Percentiles rank a stretch among this genome's conserved stretches.
Conservation (phyloP, 2,329 filamentous ascomycete species). For the Zymoseptoria tritici region DNA sequence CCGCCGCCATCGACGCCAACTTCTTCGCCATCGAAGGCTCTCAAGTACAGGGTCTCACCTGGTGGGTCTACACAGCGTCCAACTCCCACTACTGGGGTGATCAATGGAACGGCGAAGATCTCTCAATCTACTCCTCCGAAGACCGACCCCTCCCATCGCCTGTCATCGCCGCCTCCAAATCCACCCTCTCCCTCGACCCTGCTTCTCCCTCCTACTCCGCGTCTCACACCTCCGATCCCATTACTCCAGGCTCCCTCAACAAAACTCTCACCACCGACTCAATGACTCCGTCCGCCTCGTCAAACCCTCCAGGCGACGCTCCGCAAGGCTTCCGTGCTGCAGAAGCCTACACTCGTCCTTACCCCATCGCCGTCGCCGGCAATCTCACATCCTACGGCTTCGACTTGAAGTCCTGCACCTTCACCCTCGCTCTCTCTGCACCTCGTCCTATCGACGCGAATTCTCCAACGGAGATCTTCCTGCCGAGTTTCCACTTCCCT, state of each 20-base stretch:
- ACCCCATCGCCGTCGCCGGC: constrained; percentile 68
- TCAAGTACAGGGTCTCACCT: constrained; percentile 71
- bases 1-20: constrained; percentile 89
- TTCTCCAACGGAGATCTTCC: constrained; percentile 70
- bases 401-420: constrained; percentile 70
- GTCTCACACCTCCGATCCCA: constrained; percentile 44
- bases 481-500: constrained; percentile 91
- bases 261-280: constrained; percentile 56
- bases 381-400: constrained; percentile 67
- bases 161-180: constrained; percentile 35
- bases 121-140: constrained; percentile 82
- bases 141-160: constrained; percentile 55
- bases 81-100: constrained; percentile 88
- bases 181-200: constrained; percentile 43
- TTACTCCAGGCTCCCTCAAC: constrained; percentile 71
- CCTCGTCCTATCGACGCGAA: constrained; percentile 49
- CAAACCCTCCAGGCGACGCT: constrained; percentile 36
- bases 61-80: constrained; percentile 79
- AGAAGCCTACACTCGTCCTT: constrained; percentile 85
- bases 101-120: constrained; percentile 94
- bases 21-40: constrained; percentile 86
- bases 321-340: constrained; percentile 78
- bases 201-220: constrained; percentile 49
- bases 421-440: constrained; percentile 63
- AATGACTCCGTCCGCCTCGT: constrained; percentile 28